Evolutionary conservation across 2,329 filamentous ascomycete genomes (phyloP), one percentile per base, ranked within the genome.

Genomic region (Didymella glomerata): DNA sequence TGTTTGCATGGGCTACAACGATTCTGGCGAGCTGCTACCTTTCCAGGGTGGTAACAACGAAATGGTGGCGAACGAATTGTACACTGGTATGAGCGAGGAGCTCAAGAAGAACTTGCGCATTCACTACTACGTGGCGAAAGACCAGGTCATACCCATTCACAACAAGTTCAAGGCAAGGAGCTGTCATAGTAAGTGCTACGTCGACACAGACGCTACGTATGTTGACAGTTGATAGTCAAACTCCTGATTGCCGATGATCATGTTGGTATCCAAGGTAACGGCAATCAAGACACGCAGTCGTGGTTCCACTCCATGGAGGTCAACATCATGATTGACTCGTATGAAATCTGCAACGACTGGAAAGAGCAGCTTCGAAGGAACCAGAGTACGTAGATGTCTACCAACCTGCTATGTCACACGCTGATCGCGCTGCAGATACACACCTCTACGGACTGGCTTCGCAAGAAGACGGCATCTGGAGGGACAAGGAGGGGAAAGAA

Each of bases 281-380:
- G 90, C 0, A 94, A 93, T 69, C 88, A 93, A 72, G 91, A 94
- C 67, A 93, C 90, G 1, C 91, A 94, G 75, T 87, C 84, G 20
- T 93, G 90, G 87, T 93, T 84, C 65, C 90, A 94, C 70, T 88
- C 84, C 54, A 90, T 93, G 73, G 91, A 94, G 74, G 84, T 90
- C 54, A 93, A 94, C 65, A 76, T 93, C 24, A 86, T 94, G 84
- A 77, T 93, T 6, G 90, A 94, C 62, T 88, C 85, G 20, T 67
- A 74, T 0, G 73, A 81, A 1, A 78, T 93, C 0, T 92, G 90
- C 66, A 71, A 70, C 28, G 81, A 80, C 32, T 92, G 89, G 89
- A 81, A 85, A 20, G 84, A 87, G 16, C 85, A 78, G 0, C 80
- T 90, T 16, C 77, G 84, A 27, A 79, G 85, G 24, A 90, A 90